A percentile compares a stretch with the other conserved stretches of the same genome.
Conservation (phyloP, 73 alveolate species). For the Paramecium pentaurelia region DNA sequence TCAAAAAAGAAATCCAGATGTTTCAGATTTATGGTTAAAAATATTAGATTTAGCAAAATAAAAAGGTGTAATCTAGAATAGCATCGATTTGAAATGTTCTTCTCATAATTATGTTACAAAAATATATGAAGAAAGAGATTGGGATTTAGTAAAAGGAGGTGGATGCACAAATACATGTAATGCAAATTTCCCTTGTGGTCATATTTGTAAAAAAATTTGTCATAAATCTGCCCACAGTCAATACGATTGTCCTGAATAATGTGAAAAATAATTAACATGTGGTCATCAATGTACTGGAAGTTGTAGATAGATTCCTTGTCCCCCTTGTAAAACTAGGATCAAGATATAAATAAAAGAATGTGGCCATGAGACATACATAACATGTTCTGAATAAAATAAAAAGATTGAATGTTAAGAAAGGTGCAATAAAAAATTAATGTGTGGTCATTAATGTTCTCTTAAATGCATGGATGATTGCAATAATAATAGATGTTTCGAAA, state of each 20-base stretch:
- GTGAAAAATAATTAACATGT: neutral
- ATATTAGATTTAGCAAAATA: slow-evolving; percentile 50
- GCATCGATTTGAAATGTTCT: neutral
- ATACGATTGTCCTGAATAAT: neutral
- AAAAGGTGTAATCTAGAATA: slow-evolving; percentile 33
- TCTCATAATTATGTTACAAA: neutral
- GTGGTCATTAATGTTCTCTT: neutral
- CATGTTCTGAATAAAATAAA: neutral
- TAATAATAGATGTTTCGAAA: neutral
- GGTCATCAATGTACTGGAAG: neutral
- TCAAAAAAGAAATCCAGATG: slow-evolving; percentile 1
- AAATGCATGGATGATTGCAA: neutral
- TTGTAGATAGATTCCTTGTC: neutral
- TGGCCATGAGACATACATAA: neutral
- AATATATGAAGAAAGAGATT: neutral
- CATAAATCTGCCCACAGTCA: neutral
- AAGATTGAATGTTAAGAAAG: neutral
- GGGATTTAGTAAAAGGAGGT: neutral
- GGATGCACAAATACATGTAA: neutral
- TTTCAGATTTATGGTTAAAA: slow-evolving; percentile 37
- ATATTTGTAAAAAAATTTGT: slow-evolving; percentile 58
- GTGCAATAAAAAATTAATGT: neutral
- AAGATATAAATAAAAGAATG: neutral
- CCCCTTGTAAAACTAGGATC: neutral
- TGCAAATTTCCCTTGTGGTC: slow-evolving; percentile 64